A percentile compares a stretch with the other conserved stretches of the same genome.
Evolutionary conservation across 1,284 basidiomycete species (phyloP).

Genomic region (Neolentinus lepideus): DNA sequence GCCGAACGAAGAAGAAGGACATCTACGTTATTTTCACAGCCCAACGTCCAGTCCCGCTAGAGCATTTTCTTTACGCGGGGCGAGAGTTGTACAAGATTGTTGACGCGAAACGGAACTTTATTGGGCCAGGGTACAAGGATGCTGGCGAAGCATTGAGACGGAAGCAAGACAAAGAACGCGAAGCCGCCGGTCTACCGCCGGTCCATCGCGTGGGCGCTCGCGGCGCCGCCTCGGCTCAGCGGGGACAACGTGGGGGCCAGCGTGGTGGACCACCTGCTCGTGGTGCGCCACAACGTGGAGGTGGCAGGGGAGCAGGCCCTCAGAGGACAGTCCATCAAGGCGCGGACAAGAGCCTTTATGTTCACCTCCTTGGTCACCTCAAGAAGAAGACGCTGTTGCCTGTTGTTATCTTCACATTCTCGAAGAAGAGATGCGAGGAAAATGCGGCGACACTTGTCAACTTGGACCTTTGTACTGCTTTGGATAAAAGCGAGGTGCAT

Average conservation of each 20-base stretch:
- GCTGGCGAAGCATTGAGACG: conserved; percentile 84
- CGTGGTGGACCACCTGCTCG: conserved; percentile 36
- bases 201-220: conserved; percentile 76
- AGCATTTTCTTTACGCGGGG: conserved; percentile 95
- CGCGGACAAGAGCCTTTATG: conserved; percentile 88
- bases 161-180: conserved; percentile 97
- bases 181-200: conserved; percentile 85
- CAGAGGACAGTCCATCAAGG: conserved; percentile 56
- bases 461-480: conserved; percentile 79
- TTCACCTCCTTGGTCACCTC: conserved; percentile 85
- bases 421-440: conserved; percentile 96
- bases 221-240: conserved; percentile 57
- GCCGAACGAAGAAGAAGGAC: conserved; percentile 98
- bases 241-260: conserved; percentile 48
- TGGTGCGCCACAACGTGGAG: conserved; percentile 38
- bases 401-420: conserved; percentile 96
- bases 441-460: conserved; percentile 89
- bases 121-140: conserved; percentile 80
- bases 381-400: conserved; percentile 86
- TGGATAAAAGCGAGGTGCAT: conserved; percentile 96
- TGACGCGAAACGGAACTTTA: conserved; percentile 76
- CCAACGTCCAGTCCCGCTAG: conserved; percentile 94
- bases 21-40: conserved; percentile 98
- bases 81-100: conserved; percentile 92
- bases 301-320: conserved; percentile 41